Base-by-base conservation (phyloP, 148 eudicot genomes). In the Beta vulgaris region DNA sequence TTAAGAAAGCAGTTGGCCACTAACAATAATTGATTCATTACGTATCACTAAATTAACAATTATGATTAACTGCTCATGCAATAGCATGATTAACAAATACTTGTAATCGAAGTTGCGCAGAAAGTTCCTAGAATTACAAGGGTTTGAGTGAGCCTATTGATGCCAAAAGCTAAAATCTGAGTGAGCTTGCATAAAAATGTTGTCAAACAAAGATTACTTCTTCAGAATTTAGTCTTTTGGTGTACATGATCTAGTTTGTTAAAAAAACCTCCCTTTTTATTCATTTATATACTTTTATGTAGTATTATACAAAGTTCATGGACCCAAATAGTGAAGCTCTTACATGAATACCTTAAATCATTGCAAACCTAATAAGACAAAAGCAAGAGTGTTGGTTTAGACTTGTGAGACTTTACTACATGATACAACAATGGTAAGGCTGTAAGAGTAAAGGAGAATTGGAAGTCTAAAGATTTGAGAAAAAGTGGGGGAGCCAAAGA, bases 91-190 rank as follows among this genome's bases (percentile, higher is more conserved):
- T n/a, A 0, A 15, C 14, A 26, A 10, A 35, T 28, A 53, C n/a
- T 23, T 2, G 0, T 18, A 34, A 53, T n/a, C 40, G 72, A 69
- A 69, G 7, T 26, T 46, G 26, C 72, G 12, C n/a, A 43, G 76
- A 73, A 73, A 19, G 58, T 73, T 73, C 76, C 40, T 73, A 11
- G 28, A 35, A 48, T 13, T 29, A 29, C 23, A 62, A 6, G 11
- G 21, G 8, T 1, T 13, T 69, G 28, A 48, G 42, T 49, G 4
- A 46, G 23, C 36, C 19, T 69, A 18, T 42, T 40, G 1, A 39
- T 12, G 29, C 63, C 72, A 54, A 76, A 66, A 43, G 55, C 21
- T 73, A 73, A 31, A 75, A 65, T 75, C 19, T 37, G 10, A 67
- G 12, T 40, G 76, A 59, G 48, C 15, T 65, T 65, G 62, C 23